Base-by-base conservation (phyloP, 1,284 basidiomycete species). In the Leccinum pallidistipes region DNA sequence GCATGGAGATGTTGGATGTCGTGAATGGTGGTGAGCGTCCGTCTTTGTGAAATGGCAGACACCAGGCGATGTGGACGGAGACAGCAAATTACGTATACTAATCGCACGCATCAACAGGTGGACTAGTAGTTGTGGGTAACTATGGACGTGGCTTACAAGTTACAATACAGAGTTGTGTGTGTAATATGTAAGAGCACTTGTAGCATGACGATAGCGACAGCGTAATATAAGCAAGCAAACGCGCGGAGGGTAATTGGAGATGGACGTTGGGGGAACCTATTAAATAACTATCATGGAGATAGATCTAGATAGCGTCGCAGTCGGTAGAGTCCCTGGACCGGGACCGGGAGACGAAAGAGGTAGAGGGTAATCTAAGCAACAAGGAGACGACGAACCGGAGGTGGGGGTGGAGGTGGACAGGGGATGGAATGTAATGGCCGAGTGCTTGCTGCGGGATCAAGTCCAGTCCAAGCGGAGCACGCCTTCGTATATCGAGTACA, bases 401-500 rank as follows among this genome's bases (percentile, higher is more conserved):
- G 43, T 12, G 38, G 9, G 8, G 14, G 14, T 11, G 14, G 16
- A 38, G 40, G 5, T 18, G n/a, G 9, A 18, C 43, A 29, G 21
- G 40, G 9, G 8, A 24, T 54, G 32, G 21, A 4, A 27, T 8
- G 14, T 2, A 45, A 45, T 45, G 18, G 18, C 11, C 45, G 18
- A 43, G 8, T 24, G 24, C 43, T 24, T n/a, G 40, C 14, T 14
- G 9, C 34, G 16, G 11, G 12, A 36, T 58, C 29, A 51, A 29
- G 49, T 12, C 66, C 38, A 65, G 18, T 78, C 77, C 85, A 86
- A 92, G n/a, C 85, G 80, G 34, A 92, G 78, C 29, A 86, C 77
- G 14, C 87, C 88, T 71, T 93, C 91, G 67, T 92, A 92, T 72
- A 93, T 91, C 62, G 85, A 88, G 78, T 91, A 99, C 95, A 98